Evolutionary conservation across 495 filamentous ascomycete species (phyloP), one percentile per base, ranked within the genome.

Genomic region (Neurospora sp.): DNA sequence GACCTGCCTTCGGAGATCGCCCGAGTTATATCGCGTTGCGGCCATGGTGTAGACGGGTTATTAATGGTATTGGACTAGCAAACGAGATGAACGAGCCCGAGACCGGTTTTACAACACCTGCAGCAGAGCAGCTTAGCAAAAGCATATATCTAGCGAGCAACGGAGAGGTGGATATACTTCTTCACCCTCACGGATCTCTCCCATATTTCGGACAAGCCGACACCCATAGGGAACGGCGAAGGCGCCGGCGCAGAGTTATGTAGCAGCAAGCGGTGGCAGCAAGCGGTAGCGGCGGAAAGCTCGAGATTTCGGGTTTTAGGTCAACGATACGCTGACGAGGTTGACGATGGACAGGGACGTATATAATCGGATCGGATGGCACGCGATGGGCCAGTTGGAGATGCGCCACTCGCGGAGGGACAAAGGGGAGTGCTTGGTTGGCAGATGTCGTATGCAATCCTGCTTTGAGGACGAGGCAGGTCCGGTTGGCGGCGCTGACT

Each of bases 1-100:
- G 75, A 86, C 83, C 72, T 84, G 85, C 71, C 85, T 82, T 40
- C 85, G 84, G 70, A 82, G 78, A 73, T 83, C 84, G 76, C 79
- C 81, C 69, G 80, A 75, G 40, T 78, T 75, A 72, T 82, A 85
- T 68, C 84, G 81, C 68, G 83, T 81, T 39, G 83, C 78, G 70
- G 84, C 82, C 85, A 86, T 86, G 41, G 70, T 70, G 40, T 42
- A 53, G 39, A 73, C 5, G 76, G 71, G 35, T 16, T 20, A 41
- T 71, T 53, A 73, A 69, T 39, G 41, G 41, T 44, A 68, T 74
- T 69, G 69, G 71, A 70, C 75, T 68, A 75, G 70, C 72, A 73
- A 72, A 48, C 61, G 59, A 71, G 69, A 72, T 68, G 44, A 42
- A 69, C 70, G 48, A 74, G 72, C 71, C 77, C 76, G 69, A n/a